phyloP scores from a whole-genome alignment of 116 monocot genomes.

The Dioscorea cayenensis region DNA sequence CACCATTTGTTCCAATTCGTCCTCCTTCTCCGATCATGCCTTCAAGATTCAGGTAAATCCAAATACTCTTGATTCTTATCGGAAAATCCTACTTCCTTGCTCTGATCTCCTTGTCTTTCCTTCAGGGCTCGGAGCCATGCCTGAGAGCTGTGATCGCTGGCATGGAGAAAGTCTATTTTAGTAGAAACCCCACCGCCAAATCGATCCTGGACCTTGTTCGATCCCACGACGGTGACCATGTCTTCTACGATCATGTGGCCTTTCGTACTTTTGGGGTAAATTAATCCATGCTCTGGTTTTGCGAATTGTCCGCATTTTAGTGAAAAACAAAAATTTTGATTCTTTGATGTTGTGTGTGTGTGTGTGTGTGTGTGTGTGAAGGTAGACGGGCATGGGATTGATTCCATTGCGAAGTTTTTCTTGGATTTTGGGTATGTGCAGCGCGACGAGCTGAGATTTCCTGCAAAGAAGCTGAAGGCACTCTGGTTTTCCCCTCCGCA shows the following conservation, averaged over 20 bases:
- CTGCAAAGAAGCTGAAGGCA: slow-evolving; percentile 87
- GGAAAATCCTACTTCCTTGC: background rate
- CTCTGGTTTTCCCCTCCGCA: slow-evolving; percentile 89
- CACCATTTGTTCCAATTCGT: background rate
- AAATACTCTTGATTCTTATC: background rate
- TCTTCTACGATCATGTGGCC: slow-evolving; percentile 92
- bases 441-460: slow-evolving; percentile 87
- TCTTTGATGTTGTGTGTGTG: slow-evolving; percentile 2
- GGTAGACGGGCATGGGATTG: slow-evolving; percentile 89
- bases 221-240: slow-evolving; percentile 41
- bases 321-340: background rate
- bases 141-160: slow-evolving; percentile 48
- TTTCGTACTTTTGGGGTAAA: slow-evolving; percentile 90
- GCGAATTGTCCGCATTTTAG: background rate
- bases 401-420: slow-evolving; percentile 80
- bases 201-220: slow-evolving; percentile 72
- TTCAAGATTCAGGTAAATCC: background rate
- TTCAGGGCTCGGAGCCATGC: slow-evolving; percentile 50
- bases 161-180: slow-evolving; percentile 83
- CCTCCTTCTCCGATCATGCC: background rate
- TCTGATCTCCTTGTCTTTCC: background rate
- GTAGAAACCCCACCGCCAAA: slow-evolving; percentile 79
- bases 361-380: slow-evolving; percentile 15
- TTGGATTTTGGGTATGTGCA: slow-evolving; percentile 78
- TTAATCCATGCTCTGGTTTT: background rate